These are phyloP conservation scores for Austroboletus niveus DNA, from an alignment of 1,284 basidiomycete species.

Conservation along the genomic window DNA sequence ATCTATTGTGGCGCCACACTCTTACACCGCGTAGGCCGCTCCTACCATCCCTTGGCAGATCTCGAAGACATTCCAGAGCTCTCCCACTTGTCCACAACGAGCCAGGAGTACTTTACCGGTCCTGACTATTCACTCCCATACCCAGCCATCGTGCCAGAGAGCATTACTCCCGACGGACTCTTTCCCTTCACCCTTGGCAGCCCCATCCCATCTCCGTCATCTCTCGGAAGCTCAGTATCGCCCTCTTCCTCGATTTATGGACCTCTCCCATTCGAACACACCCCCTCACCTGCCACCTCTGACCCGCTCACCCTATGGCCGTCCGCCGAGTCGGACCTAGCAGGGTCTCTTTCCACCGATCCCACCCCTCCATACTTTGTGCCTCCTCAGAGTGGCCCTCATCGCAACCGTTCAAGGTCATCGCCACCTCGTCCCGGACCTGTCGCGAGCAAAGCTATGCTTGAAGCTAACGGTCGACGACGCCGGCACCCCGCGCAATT, in stretches of 20 bases:
- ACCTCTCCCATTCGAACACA: constrained; percentile 21
- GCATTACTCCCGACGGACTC: not conserved
- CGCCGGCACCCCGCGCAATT: constrained; percentile 29
- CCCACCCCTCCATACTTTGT: not conserved
- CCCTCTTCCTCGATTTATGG: constrained; percentile 15
- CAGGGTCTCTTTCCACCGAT: constrained; percentile 2
- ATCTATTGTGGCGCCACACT: constrained; percentile 19
- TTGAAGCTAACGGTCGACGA: constrained; percentile 31
- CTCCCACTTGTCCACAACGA: constrained; percentile 9
- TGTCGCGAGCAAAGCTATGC: constrained; percentile 34
- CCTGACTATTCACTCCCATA: constrained; percentile 6
- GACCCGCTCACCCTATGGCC: not conserved
- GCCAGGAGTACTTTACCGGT: constrained; percentile 10
- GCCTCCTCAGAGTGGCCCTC: not conserved
- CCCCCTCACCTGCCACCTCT: constrained; percentile 23
- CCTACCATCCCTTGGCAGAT: not conserved
- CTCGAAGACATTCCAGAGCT: constrained; percentile 25
- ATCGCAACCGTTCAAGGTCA: constrained; percentile 19
- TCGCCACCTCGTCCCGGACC: constrained; percentile 16
- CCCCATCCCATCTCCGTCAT: constrained; percentile 28
- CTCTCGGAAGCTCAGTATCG: constrained; percentile 26
- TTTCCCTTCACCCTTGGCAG: constrained; percentile 18
- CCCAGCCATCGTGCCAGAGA: constrained; percentile 11
- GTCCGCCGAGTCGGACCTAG: too few species aligned
- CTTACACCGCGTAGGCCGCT: constrained; percentile 10